A percentile compares a stretch with the other conserved stretches of the same genome.
These are phyloP conservation scores for Lipomyces sp. DNA, from an alignment of 805 yeast species.

Conservation along the genomic window DNA sequence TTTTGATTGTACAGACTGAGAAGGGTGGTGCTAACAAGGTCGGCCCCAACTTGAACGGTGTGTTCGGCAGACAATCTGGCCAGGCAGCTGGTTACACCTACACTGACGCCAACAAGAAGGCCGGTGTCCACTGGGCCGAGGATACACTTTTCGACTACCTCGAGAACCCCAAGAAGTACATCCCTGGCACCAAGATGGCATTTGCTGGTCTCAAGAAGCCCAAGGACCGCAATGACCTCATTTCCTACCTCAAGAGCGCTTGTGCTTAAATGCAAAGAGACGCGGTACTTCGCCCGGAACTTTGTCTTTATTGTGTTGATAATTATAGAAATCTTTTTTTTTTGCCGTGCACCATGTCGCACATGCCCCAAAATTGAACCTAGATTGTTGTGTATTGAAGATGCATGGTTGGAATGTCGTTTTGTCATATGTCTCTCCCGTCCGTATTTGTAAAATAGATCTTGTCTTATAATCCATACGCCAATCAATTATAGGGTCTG, in stretches of 20 bases:
- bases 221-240: conserved; percentile 96
- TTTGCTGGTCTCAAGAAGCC: conserved; percentile 99
- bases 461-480: not conserved
- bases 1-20: conserved; percentile 50
- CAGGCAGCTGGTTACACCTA: conserved; percentile 89
- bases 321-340: too few relatives aligned
- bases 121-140: conserved; percentile 86
- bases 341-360: too few relatives aligned
- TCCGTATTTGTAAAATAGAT: conserved; percentile 1
- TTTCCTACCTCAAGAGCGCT: conserved; percentile 61
- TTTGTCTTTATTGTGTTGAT: too few relatives aligned
- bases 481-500: too few relatives aligned
- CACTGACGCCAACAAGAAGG: conserved; percentile 98
- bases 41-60: conserved; percentile 97
- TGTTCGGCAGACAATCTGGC: conserved; percentile 92
- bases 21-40: conserved; percentile 97
- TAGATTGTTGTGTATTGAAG: conserved; percentile 1
- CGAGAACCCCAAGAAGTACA: conserved; percentile 99
- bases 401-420: not conserved
- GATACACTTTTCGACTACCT: conserved; percentile 93
- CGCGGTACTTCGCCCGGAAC: too few relatives aligned
- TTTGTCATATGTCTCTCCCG: not conserved
- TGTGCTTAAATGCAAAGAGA: conserved; percentile 41
- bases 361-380: not conserved
- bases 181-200: conserved; percentile 99